Conservation (phyloP, 2,329 filamentous ascomycete genomes). For the Meredithiella fracta region DNA sequence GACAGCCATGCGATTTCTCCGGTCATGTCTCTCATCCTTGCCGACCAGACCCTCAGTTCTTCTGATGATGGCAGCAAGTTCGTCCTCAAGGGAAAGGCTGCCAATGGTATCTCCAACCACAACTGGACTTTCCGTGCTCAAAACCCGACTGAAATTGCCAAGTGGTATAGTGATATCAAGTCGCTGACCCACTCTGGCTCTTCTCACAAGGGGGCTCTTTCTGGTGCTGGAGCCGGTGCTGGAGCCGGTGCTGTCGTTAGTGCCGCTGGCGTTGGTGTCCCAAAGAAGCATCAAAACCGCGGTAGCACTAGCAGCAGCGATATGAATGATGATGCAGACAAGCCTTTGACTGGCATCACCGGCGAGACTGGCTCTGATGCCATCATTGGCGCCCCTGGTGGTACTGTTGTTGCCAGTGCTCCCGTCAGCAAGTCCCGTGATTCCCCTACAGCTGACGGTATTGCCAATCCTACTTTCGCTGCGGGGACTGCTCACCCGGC, state of each 20-base stretch:
- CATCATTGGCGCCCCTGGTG: neutral
- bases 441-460: neutral
- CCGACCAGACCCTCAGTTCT: slow-evolving; percentile 88
- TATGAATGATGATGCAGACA: slow-evolving; percentile 50
- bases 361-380: neutral
- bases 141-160: slow-evolving; percentile 84
- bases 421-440: neutral
- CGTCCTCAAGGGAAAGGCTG: slow-evolving; percentile 89
- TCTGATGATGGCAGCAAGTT: slow-evolving; percentile 77
- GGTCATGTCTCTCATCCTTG: slow-evolving; percentile 89
- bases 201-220: slow-evolving; percentile 10
- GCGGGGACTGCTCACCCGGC: no score
- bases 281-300: neutral
- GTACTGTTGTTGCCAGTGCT: no score
- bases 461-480: no score
- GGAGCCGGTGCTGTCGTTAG: neutral
- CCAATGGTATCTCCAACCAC: slow-evolving; percentile 67
- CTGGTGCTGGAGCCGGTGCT: neutral
- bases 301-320: slow-evolving; percentile 46
- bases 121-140: slow-evolving; percentile 58
- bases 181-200: slow-evolving; percentile 54
- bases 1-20: slow-evolving; percentile 86
- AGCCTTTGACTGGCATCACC: slow-evolving; percentile 5
- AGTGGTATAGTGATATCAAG: slow-evolving; percentile 90
- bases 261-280: neutral